phyloP scores from a whole-genome alignment of 352 stramenopile genomes.

The Thraustochytrium striatum region DNA sequence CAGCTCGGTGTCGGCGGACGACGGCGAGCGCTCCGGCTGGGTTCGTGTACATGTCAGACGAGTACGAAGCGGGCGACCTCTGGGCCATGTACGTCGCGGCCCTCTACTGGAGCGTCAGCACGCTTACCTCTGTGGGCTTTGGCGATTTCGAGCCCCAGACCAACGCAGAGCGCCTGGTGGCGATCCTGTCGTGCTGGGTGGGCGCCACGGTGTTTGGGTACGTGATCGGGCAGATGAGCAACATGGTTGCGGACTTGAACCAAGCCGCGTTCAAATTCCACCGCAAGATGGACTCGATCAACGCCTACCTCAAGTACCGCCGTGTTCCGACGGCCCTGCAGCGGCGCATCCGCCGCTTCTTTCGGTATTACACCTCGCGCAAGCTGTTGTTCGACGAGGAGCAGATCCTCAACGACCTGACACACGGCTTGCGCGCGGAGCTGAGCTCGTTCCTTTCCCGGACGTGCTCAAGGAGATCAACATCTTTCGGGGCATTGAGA shows the following conservation, averaged over 20 bases:
- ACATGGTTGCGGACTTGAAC: conserved; percentile 40
- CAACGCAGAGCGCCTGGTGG: conserved; percentile 22
- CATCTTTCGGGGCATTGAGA: conserved; percentile 39
- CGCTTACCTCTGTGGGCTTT: conserved; percentile 48
- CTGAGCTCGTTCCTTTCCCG: conserved; percentile 44
- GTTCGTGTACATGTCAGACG: not conserved
- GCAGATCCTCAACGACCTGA: conserved; percentile 47
- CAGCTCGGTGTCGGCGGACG: too few species aligned
- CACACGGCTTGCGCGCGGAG: conserved; percentile 28
- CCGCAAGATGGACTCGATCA: conserved; percentile 48
- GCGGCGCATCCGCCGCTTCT: conserved; percentile 21
- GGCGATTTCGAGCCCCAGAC: conserved; percentile 35
- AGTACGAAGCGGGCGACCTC: not conserved
- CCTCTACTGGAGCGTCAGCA: conserved; percentile 49
- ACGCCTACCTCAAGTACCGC: conserved; percentile 50
- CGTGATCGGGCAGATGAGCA: conserved; percentile 46
- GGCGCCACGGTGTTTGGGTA: conserved; percentile 47
- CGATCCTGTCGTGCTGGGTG: conserved; percentile 29
- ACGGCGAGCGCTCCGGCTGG: not conserved
- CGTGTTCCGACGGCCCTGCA: conserved; percentile 23
- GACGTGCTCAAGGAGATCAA: conserved; percentile 46
- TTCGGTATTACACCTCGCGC: conserved; percentile 2
- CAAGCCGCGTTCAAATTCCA: conserved; percentile 29
- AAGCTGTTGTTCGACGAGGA: conserved; percentile 49
- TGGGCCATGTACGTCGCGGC: conserved; percentile 35